Percentiles rank a stretch among this genome's conserved stretches.
phyloP scores from a whole-genome alignment of 2,329 filamentous ascomycete species.

The Arthrobotrys entomopaga region DNA sequence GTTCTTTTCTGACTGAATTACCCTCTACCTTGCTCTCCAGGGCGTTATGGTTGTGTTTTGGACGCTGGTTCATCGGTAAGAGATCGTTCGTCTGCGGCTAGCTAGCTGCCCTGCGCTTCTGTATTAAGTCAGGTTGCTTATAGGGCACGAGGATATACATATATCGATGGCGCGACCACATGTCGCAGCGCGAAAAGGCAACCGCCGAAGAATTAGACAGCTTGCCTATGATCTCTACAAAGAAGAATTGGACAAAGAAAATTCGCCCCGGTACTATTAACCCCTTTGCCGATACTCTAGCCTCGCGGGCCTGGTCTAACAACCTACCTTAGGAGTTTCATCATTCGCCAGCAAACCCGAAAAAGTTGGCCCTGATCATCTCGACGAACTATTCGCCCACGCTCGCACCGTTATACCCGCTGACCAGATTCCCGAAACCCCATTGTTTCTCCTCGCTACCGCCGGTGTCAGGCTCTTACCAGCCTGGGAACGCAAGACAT shows the following conservation, averaged over 20 bases:
- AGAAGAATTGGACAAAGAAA: slow-evolving; percentile 91
- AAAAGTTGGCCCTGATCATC: slow-evolving; percentile 81
- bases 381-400: slow-evolving; percentile 81
- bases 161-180: slow-evolving; percentile 88
- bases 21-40: neutral
- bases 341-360: slow-evolving; percentile 82
- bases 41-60: slow-evolving; percentile 85
- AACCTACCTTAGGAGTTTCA: slow-evolving; percentile 72
- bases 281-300: neutral
- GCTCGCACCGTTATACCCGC: slow-evolving; percentile 80
- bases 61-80: slow-evolving; percentile 90
- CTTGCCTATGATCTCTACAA: slow-evolving; percentile 82
- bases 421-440: slow-evolving; percentile 81
- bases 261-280: slow-evolving; percentile 77
- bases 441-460: slow-evolving; percentile 93
- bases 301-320: neutral
- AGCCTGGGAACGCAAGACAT: slow-evolving; percentile 74
- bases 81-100: slow-evolving; percentile 22
- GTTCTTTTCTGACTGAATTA: neutral
- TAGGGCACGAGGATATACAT: slow-evolving; percentile 88
- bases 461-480: slow-evolving; percentile 92
- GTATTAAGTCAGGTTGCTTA: neutral
- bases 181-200: slow-evolving; percentile 72
- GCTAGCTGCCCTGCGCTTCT: neutral
- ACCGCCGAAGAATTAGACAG: slow-evolving; percentile 71